Conservation (phyloP, 2,329 filamentous ascomycete genomes). For the Zymoseptoria brevis region DNA sequence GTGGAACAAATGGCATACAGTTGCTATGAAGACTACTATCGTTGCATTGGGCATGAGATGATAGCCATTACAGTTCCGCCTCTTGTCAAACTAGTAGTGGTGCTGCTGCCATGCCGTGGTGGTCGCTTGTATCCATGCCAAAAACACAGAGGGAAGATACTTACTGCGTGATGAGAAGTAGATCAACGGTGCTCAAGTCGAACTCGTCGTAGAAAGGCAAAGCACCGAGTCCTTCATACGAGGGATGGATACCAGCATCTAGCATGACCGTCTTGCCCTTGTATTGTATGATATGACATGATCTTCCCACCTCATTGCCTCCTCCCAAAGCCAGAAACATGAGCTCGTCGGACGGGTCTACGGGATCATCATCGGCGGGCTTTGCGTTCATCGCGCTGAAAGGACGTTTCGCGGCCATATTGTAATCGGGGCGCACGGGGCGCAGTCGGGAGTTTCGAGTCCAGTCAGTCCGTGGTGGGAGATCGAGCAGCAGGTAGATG, state of each 20-base stretch:
- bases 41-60: background rate
- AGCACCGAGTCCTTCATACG: constrained; percentile 85
- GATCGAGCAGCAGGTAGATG: too few relatives aligned
- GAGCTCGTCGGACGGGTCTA: constrained; percentile 88
- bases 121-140: constrained; percentile 7
- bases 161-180: constrained; percentile 99
- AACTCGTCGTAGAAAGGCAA: constrained; percentile 98
- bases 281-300: constrained; percentile 97
- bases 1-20: constrained; percentile 25
- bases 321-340: constrained; percentile 90
- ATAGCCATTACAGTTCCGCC: background rate
- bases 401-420: constrained; percentile 84
- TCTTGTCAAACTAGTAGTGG: background rate
- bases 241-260: constrained; percentile 93
- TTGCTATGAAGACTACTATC: constrained; percentile 26
- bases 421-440: constrained; percentile 12
- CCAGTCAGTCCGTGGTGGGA: background rate
- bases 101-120: constrained; percentile 10
- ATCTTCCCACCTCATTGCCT: constrained; percentile 93
- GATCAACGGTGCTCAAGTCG: constrained; percentile 92
- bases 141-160: constrained; percentile 35
- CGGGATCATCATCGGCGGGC: constrained; percentile 68
- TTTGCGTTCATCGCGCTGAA: constrained; percentile 55
- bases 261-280: constrained; percentile 99
- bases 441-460: background rate